Percentiles rank a stretch among this genome's conserved stretches.
phyloP scores from a whole-genome alignment of 2,329 filamentous ascomycete genomes.

The Sclerotinia subarctica region DNA sequence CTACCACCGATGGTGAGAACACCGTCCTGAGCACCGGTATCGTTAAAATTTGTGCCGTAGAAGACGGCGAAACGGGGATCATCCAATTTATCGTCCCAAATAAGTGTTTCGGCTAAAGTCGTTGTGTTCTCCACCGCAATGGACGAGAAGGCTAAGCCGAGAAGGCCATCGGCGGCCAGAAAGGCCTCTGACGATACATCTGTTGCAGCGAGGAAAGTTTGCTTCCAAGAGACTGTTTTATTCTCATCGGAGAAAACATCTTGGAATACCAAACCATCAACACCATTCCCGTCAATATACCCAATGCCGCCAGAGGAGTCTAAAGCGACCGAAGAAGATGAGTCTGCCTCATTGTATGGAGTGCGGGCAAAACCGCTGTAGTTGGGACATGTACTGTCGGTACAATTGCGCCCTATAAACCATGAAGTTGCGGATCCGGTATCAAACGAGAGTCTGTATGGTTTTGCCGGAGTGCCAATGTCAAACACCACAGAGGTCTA shows the following conservation, averaged over 20 bases:
- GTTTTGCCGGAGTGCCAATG: slow-evolving; percentile 13
- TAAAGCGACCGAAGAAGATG: background rate
- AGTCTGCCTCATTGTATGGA: background rate
- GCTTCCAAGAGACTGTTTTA: slow-evolving; percentile 4
- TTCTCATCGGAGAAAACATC: slow-evolving; percentile 6
- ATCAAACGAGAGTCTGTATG: slow-evolving; percentile 7
- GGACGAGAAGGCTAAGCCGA: slow-evolving; percentile 15
- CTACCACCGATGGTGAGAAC: slow-evolving; percentile 9
- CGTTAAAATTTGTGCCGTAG: slow-evolving; percentile 5
- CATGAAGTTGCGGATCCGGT: slow-evolving; percentile 12
- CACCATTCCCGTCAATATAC: background rate
- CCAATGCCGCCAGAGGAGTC: background rate
- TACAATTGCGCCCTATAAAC: background rate
- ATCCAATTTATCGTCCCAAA: slow-evolving; percentile 9
- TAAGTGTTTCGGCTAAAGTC: slow-evolving; percentile 10
- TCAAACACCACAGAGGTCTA: slow-evolving; percentile 2
- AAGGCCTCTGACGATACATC: background rate
- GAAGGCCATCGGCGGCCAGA: background rate
- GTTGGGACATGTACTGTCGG: background rate
- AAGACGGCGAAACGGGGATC: slow-evolving; percentile 4
- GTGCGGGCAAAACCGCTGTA: background rate
- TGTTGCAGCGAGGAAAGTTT: slow-evolving; percentile 9
- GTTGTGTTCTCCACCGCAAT: background rate
- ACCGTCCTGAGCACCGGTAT: background rate
- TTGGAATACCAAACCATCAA: background rate